Conservation (phyloP, 2,329 filamentous ascomycete species). For the Dothideomycetes sp. region DNA sequence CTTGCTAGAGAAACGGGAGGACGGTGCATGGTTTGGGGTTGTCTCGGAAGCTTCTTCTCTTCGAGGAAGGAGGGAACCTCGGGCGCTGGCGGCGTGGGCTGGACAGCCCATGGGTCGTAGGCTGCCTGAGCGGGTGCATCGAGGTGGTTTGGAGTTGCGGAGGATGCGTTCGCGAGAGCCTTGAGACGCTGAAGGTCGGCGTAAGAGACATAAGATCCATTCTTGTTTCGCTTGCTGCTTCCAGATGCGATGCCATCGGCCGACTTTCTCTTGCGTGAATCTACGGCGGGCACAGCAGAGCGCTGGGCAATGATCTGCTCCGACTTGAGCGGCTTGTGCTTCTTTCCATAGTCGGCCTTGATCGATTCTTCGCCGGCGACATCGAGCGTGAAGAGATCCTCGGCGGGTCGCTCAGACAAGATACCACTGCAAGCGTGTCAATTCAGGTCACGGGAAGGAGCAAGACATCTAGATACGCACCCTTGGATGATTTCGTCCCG, state of each 20-base stretch:
- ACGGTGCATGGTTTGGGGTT: constrained; percentile 64
- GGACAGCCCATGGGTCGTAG: constrained; percentile 71
- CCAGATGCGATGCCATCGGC: constrained; percentile 59
- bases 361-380: constrained; percentile 58
- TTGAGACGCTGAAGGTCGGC: constrained; percentile 74
- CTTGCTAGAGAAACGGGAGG: constrained; percentile 74
- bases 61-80: constrained; percentile 57
- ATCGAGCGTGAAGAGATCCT: constrained; percentile 79
- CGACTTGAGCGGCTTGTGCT: constrained; percentile 69
- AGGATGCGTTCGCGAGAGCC: constrained; percentile 62
- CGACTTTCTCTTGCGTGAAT: constrained; percentile 62
- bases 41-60: constrained; percentile 49
- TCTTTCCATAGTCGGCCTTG: constrained; percentile 52
- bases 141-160: constrained; percentile 38
- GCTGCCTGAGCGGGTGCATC: constrained; percentile 13
- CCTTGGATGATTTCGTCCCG: constrained; percentile 87
- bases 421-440: constrained; percentile 52
- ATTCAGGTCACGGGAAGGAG: background rate
- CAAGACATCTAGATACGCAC: constrained; percentile 33
- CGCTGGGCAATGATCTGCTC: constrained; percentile 85
- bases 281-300: constrained; percentile 69
- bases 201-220: constrained; percentile 63
- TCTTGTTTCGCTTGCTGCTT: constrained; percentile 61
- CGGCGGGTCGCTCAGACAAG: constrained; percentile 68
- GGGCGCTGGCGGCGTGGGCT: constrained; percentile 38